Percentiles rank a stretch among this genome's conserved stretches.
Conservation (phyloP, 306 rosid genomes). For the Acacia crassicarpa region DNA sequence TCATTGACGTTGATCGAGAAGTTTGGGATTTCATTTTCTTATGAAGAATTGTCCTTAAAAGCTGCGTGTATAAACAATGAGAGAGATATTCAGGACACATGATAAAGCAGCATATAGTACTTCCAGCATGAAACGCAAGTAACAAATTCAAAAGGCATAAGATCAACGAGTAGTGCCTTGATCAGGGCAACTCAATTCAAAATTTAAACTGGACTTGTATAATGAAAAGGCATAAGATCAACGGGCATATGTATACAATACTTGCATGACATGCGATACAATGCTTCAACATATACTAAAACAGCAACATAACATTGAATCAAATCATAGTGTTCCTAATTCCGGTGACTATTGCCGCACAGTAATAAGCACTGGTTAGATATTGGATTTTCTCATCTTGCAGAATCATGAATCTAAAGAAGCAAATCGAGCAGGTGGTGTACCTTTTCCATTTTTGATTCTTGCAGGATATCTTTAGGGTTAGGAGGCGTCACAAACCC, state of each 20-base stretch:
- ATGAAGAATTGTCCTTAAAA: slow-evolving; percentile 66
- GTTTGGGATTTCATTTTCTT: slow-evolving; percentile 56
- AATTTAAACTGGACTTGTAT: background rate
- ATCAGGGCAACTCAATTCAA: background rate
- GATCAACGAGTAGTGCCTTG: background rate
- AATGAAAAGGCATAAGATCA: background rate
- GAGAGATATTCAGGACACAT: background rate
- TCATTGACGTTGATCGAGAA: slow-evolving; percentile 48
- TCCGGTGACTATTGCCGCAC: background rate
- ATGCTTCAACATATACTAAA: background rate
- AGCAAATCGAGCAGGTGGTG: background rate
- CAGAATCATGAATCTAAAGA: background rate
- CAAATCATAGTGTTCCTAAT: background rate
- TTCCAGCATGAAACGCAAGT: background rate
- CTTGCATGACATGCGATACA: background rate
- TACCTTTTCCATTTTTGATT: slow-evolving; percentile 87
- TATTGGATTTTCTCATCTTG: background rate
- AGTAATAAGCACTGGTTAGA: background rate
- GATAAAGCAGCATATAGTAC: background rate
- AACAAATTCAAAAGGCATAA: background rate
- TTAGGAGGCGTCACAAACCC: slow-evolving; percentile 66
- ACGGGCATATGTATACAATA: background rate
- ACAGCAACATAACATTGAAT: background rate
- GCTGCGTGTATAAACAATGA: slow-evolving; percentile 33
- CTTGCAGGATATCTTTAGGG: slow-evolving; percentile 64